A percentile compares a stretch with the other conserved stretches of the same genome.
phyloP scores from a whole-genome alignment of 2,329 filamentous ascomycete genomes.

The Aschersonia sp. region DNA sequence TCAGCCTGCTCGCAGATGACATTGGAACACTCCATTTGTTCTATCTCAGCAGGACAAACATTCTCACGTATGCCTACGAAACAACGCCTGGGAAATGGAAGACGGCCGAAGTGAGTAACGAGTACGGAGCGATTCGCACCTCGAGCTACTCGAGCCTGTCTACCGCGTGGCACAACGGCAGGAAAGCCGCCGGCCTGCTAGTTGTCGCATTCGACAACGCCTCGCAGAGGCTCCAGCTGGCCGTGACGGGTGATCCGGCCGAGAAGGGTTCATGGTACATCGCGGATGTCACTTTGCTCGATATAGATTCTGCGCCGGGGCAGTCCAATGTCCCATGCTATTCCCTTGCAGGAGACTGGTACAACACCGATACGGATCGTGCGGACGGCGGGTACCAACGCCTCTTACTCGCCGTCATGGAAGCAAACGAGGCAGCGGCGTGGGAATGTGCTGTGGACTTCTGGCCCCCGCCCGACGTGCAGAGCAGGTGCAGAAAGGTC shows the following conservation, averaged over 20 bases:
- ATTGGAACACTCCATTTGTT: conserved; percentile 9
- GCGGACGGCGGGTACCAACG: neutral
- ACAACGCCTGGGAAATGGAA: conserved; percentile 7
- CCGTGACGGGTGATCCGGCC: conserved; percentile 5
- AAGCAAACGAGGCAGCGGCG: conserved; percentile 4
- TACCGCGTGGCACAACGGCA: conserved; percentile 8
- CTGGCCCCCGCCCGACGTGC: conserved; percentile 4
- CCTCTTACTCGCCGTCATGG: conserved; percentile 8
- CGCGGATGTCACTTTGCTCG: conserved; percentile 5
- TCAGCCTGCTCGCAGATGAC: conserved; percentile 7
- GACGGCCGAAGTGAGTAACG: conserved; percentile 1
- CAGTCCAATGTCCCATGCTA: conserved; percentile 6
- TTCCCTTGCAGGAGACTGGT: conserved; percentile 9
- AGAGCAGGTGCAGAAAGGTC: conserved; percentile 5
- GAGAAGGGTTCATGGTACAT: conserved; percentile 5
- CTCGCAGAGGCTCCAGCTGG: conserved; percentile 7
- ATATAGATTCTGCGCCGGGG: conserved; percentile 2
- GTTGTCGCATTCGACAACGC: conserved; percentile 7
- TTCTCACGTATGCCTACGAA: conserved; percentile 6
- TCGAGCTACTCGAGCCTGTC: conserved; percentile 7
- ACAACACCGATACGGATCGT: neutral
- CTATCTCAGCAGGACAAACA: conserved; percentile 7
- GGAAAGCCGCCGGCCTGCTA: conserved; percentile 3
- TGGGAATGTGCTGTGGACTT: conserved; percentile 9
- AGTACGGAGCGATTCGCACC: conserved; percentile 1